Conservation (phyloP, 108 stramenopile species). For the Fragilaria crotonensis region DNA sequence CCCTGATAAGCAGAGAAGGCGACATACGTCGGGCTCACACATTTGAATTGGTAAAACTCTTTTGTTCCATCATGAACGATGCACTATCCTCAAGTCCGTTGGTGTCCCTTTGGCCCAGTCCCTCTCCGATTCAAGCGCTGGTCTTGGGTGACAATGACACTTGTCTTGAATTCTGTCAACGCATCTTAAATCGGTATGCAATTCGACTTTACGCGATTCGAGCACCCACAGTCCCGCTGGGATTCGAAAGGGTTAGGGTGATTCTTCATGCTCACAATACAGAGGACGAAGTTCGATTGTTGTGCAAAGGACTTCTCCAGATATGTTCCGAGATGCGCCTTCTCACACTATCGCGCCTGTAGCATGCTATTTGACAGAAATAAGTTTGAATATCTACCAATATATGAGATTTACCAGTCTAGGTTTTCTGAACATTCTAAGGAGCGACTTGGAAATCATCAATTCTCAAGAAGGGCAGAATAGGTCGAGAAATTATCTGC, state of each 20-base stretch:
- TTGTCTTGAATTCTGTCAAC: constrained; percentile 56
- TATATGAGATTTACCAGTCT: too few species aligned
- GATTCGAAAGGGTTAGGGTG: constrained; percentile 87
- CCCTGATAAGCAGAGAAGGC: constrained; percentile 52
- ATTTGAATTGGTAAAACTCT: constrained; percentile 13
- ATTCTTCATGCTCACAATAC: constrained; percentile 90
- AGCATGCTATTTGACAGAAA: too few species aligned
- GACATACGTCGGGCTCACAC: constrained; percentile 39
- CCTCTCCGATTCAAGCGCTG: constrained; percentile 93
- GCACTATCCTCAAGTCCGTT: neutral
- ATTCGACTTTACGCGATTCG: constrained; percentile 90
- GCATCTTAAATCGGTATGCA: constrained; percentile 30
- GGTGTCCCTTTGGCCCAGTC: constrained; percentile 33
- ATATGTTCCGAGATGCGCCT: constrained; percentile 1
- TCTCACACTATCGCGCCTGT: neutral
- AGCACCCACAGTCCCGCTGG: constrained; percentile 89
- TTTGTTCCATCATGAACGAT: constrained; percentile 22
- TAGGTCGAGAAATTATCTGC: too few species aligned
- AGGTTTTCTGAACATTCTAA: too few species aligned
- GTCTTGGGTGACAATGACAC: constrained; percentile 65
- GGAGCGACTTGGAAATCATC: too few species aligned
- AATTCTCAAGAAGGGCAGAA: too few species aligned
- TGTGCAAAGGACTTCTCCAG: constrained; percentile 18
- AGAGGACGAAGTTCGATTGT: constrained; percentile 42
- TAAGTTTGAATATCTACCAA: too few species aligned